Conservation (phyloP, 148 eudicot genomes). For the Tetragonia tetragonoides region DNA sequence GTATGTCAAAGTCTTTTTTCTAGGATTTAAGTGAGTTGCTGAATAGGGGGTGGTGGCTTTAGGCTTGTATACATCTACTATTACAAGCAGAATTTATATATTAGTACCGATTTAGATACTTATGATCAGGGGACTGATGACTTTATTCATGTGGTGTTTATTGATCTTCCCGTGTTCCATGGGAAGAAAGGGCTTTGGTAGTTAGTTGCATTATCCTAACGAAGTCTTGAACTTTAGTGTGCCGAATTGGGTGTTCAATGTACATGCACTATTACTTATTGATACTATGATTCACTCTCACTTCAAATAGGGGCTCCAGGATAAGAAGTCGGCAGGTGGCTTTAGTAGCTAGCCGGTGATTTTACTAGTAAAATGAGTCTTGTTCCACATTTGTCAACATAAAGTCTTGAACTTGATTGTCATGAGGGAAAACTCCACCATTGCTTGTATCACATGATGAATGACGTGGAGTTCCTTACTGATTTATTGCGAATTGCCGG, state of each 20-base stretch:
- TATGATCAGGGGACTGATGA: background rate
- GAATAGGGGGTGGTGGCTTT: background rate
- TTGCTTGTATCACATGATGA: background rate
- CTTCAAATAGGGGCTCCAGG: no score
- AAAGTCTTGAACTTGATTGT: background rate
- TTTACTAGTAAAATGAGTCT: background rate
- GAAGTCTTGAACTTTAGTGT: no score
- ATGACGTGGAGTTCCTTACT: background rate
- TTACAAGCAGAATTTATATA: background rate
- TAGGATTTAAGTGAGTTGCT: background rate
- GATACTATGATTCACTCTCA: no score
- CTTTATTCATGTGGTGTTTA: background rate
- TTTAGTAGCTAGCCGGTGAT: background rate
- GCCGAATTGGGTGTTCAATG: no score
- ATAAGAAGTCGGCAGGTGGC: no score
- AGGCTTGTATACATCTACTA: background rate
- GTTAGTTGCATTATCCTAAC: background rate
- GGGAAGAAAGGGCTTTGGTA: background rate
- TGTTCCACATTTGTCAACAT: background rate
- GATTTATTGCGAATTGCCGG: background rate
- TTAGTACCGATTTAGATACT: background rate
- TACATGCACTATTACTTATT: no score
- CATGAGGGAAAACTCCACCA: background rate
- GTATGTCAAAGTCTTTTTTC: background rate
- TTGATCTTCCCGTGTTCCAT: background rate